A percentile compares a stretch with the other conserved stretches of the same genome.
phyloP scores from a whole-genome alignment of 1,284 basidiomycete genomes.

The Fomitopsis betulina region DNA sequence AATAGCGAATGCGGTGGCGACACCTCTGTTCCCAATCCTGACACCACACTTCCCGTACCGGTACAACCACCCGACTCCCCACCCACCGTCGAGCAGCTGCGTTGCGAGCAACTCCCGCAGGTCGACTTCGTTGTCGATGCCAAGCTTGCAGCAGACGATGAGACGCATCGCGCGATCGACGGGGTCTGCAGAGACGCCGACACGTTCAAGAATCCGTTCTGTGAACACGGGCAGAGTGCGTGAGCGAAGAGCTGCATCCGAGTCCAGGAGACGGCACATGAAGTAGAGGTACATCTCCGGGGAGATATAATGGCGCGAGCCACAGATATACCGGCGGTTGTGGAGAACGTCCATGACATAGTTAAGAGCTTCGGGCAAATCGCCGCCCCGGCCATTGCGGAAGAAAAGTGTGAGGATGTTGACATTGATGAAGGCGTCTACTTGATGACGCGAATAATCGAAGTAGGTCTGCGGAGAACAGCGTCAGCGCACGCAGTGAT shows the following conservation, averaged over 20 bases:
- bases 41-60: slow-evolving; percentile 29
- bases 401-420: slow-evolving; percentile 46
- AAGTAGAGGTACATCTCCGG: slow-evolving; percentile 53
- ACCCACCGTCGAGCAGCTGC: slow-evolving; percentile 45
- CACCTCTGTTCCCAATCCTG: slow-evolving; percentile 7
- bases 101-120: slow-evolving; percentile 35
- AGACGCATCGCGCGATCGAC: slow-evolving; percentile 42
- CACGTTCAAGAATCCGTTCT: slow-evolving; percentile 42
- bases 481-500: not conserved
- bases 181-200: slow-evolving; percentile 44
- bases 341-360: slow-evolving; percentile 46
- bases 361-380: slow-evolving; percentile 38
- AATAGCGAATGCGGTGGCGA: slow-evolving; percentile 1
- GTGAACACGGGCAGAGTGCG: slow-evolving; percentile 34
- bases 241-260: slow-evolving; percentile 26
- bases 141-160: slow-evolving; percentile 35
- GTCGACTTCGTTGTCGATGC: slow-evolving; percentile 37
- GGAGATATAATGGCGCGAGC: slow-evolving; percentile 48
- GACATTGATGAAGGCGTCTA: slow-evolving; percentile 47
- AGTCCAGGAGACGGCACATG: slow-evolving; percentile 40
- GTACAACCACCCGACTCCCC: slow-evolving; percentile 45
- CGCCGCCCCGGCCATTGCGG: slow-evolving; percentile 37
- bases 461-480: slow-evolving; percentile 39
- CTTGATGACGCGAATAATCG: slow-evolving; percentile 42
- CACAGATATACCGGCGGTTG: slow-evolving; percentile 46